These are phyloP conservation scores for Pelargonium myrrhifolium DNA, from an alignment of 441 rosid genomes.

Conservation along the genomic window DNA sequence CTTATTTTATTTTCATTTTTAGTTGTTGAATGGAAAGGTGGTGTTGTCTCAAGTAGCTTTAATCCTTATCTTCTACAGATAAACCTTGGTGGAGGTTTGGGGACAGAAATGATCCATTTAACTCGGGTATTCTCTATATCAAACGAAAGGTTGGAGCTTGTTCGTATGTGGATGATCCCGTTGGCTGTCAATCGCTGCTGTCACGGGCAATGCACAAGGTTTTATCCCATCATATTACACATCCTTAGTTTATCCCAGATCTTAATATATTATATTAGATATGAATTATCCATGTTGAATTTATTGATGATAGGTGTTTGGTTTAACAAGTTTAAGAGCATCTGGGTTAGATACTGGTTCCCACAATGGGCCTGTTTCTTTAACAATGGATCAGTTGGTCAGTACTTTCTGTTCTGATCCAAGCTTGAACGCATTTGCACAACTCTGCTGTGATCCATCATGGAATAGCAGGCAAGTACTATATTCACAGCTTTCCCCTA, in stretches of 20 bases:
- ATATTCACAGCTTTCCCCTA: not conserved
- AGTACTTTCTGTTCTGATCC: slow-evolving; percentile 95
- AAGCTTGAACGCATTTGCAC: slow-evolving; percentile 92
- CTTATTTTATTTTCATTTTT: not conserved
- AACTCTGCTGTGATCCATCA: slow-evolving; percentile 78
- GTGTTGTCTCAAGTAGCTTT: slow-evolving; percentile 12
- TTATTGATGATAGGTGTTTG: slow-evolving; percentile 54
- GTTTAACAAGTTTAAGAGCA: slow-evolving; percentile 47
- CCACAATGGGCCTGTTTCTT: slow-evolving; percentile 42
- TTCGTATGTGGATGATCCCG: slow-evolving; percentile 93
- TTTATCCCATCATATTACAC: slow-evolving; percentile 12
- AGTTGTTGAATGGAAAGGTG: not conserved
- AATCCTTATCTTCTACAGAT: slow-evolving; percentile 38
- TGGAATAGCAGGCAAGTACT: slow-evolving; percentile 66
- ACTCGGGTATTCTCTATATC: slow-evolving; percentile 79
- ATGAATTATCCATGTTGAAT: slow-evolving; percentile 13
- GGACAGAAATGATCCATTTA: slow-evolving; percentile 69
- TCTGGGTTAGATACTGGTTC: slow-evolving; percentile 28
- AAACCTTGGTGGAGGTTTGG: slow-evolving; percentile 86
- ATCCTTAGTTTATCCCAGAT: slow-evolving; percentile 10
- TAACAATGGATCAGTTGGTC: slow-evolving; percentile 82
- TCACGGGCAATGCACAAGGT: slow-evolving; percentile 99
- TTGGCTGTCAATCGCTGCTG: slow-evolving; percentile 85
- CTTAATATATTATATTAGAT: not conserved
- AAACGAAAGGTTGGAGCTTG: slow-evolving; percentile 97